Percentiles rank a stretch among this genome's conserved stretches.
These are phyloP conservation scores for Cutaneotrichosporon mucoides DNA, from an alignment of 1,284 basidiomycete genomes.

Conservation along the genomic window DNA sequence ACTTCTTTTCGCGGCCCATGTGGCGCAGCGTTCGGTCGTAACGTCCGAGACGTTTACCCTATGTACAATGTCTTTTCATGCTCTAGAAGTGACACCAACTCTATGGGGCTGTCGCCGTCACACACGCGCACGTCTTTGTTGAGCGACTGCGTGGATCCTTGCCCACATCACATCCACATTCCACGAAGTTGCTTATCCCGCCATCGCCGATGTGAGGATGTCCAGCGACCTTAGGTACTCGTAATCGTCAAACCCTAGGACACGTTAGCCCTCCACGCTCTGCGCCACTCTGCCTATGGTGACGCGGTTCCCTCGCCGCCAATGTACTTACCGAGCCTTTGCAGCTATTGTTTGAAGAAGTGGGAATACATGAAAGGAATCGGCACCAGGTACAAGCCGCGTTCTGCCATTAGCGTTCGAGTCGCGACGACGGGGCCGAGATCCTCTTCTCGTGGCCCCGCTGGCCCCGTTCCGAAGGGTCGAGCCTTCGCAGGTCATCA, in stretches of 20 bases:
- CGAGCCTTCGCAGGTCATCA: neutral
- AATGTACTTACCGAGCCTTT: slow-evolving; percentile 54
- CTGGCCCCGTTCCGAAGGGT: no score
- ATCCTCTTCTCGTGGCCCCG: no score
- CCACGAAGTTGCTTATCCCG: neutral
- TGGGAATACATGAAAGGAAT: slow-evolving; percentile 82
- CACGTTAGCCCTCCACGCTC: no score
- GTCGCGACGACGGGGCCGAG: no score
- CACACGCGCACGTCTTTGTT: no score
- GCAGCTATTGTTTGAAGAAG: slow-evolving; percentile 69
- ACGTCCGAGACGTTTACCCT: no score
- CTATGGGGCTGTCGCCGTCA: no score
- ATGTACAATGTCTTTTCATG: no score
- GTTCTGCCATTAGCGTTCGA: slow-evolving; percentile 18
- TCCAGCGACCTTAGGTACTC: neutral
- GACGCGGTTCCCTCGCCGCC: neutral
- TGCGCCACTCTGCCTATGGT: neutral
- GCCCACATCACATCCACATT: neutral
- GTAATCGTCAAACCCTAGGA: neutral
- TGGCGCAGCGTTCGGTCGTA: no score
- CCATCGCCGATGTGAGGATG: neutral
- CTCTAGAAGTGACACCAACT: no score
- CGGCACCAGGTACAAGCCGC: slow-evolving; percentile 83
- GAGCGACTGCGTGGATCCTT: no score
- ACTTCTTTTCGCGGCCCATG: no score